Evolutionary conservation across 2,329 filamentous ascomycete species (phyloP).

Genomic region (Aspergillus transmontanensis): DNA sequence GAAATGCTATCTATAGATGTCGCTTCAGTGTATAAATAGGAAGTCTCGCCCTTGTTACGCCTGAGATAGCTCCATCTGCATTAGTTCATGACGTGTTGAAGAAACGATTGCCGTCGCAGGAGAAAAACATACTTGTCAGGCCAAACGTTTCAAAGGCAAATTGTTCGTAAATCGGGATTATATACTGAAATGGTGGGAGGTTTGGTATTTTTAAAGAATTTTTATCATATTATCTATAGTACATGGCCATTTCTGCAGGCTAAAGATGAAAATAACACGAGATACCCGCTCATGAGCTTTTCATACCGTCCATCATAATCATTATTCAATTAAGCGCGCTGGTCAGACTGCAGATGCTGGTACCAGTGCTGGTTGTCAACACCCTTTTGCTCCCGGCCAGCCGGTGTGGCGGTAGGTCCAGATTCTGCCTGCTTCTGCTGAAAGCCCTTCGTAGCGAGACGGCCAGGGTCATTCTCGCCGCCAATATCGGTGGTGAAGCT

Average conservation of each 20-base stretch:
- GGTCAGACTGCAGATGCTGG: conserved; percentile 29
- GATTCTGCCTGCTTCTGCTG: conserved; percentile 34
- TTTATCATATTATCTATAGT: conserved; percentile 4
- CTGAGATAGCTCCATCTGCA: too few species aligned
- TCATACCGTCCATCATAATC: conserved; percentile 7
- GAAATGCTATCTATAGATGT: too few species aligned
- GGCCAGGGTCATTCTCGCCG: conserved; percentile 56
- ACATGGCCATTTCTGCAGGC: background rate
- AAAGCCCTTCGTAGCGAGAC: conserved; percentile 47
- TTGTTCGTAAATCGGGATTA: too few species aligned
- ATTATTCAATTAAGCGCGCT: conserved; percentile 28
- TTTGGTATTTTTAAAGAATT: too few species aligned
- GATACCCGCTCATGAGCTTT: conserved; percentile 11
- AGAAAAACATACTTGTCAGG: too few species aligned
- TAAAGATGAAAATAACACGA: background rate
- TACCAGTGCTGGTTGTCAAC: conserved; percentile 27
- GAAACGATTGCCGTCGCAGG: too few species aligned
- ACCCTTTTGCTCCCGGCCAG: conserved; percentile 27
- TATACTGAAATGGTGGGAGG: background rate
- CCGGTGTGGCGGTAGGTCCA: conserved; percentile 28
- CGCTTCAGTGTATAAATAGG: too few species aligned
- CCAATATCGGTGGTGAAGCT: conserved; percentile 58
- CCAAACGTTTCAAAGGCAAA: too few species aligned
- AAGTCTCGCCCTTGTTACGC: too few species aligned
- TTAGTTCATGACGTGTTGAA: too few species aligned